Conservation (phyloP, 352 stramenopile genomes). For the Pythium apleroticum region DNA sequence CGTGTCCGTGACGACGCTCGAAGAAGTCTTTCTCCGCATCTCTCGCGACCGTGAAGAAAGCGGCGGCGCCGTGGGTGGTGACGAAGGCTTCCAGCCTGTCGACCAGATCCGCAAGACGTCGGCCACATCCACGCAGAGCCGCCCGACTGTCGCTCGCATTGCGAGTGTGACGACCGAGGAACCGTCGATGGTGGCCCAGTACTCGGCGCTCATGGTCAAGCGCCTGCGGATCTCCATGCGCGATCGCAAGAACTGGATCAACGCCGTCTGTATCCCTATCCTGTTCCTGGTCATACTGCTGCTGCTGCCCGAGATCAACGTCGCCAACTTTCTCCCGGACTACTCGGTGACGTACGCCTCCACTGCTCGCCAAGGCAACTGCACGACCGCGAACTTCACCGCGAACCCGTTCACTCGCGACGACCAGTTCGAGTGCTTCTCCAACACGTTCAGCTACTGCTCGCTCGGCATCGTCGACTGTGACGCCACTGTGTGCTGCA, state of each 20-base stretch:
- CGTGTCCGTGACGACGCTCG: constrained; percentile 97
- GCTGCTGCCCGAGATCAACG: constrained; percentile 55
- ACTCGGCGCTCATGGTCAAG: constrained; percentile 50
- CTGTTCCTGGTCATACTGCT: constrained; percentile 10
- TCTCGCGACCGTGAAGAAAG: constrained; percentile 47
- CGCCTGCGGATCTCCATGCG: constrained; percentile 59
- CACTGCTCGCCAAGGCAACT: constrained; percentile 28
- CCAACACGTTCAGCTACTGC: constrained; percentile 42
- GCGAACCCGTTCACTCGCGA: constrained; percentile 1
- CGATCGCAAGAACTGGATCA: constrained; percentile 62
- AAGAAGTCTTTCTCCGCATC: constrained; percentile 97
- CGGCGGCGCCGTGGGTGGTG: constrained; percentile 36
- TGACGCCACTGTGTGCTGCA: constrained; percentile 41
- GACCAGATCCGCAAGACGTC: constrained; percentile 41
- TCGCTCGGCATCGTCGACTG: constrained; percentile 47
- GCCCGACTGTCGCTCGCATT: constrained; percentile 14
- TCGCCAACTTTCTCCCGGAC: constrained; percentile 50
- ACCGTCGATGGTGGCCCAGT: constrained; percentile 45
- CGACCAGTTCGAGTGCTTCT: neutral
- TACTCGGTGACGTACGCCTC: constrained; percentile 25
- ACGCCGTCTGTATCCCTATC: constrained; percentile 58
- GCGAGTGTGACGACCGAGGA: constrained; percentile 24
- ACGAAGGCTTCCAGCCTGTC: constrained; percentile 96
- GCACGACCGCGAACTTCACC: constrained; percentile 17
- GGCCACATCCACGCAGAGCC: constrained; percentile 32